Evolutionary conservation across 192 early-diverging fungal genomes (phyloP), one percentile per base, ranked within the genome.

Genomic region (Backusella westeae): DNA sequence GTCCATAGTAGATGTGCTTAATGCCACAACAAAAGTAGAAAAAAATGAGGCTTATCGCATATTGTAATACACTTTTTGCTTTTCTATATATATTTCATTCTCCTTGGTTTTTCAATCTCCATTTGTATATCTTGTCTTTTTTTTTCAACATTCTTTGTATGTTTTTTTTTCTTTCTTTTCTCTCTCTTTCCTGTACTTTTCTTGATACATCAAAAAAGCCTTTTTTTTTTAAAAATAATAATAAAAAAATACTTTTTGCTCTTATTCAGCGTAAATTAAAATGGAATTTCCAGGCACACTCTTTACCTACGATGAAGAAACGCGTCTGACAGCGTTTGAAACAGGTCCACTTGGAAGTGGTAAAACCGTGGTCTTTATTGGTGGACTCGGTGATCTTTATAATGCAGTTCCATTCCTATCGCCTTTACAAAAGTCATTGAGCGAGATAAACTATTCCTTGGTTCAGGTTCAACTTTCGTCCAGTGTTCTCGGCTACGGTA

Each of bases 401-500:
- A 69, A 84, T 56, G 85, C 83, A 3, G 75, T 86, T 19, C 85
- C 85, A 1, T 84, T 79, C 52, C 71, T 86, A 5, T 70, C 67
- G 1, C 15, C 71, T 19, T 52, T 86, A 17, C 42, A 74, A 35
- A 68, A 78, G 17, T 36, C 69, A 6, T 34, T 86, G 21, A 67
- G 69, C 5, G 53, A 79, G 1, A 35, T 75, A 12, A 75, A 65
- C 1, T 72, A 74, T 15, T 86, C 83, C 0, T 52, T 86, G n/a
- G 77, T 81, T 38, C 85, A 86, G 52, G 81, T 86, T 65, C 79
- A 81, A 75, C 59, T 84, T 19, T 72, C 85, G 5, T 83, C 82
- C 44, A 82, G 81, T n/a, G 75, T 79, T 53, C 72, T 70, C 77
- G 85, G 85, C 12, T 86, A 86, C 44, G 85, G 85, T 2, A 77